phyloP scores from a whole-genome alignment of 164 flowering plant genomes.

The Dillenia suffruticosa region DNA sequence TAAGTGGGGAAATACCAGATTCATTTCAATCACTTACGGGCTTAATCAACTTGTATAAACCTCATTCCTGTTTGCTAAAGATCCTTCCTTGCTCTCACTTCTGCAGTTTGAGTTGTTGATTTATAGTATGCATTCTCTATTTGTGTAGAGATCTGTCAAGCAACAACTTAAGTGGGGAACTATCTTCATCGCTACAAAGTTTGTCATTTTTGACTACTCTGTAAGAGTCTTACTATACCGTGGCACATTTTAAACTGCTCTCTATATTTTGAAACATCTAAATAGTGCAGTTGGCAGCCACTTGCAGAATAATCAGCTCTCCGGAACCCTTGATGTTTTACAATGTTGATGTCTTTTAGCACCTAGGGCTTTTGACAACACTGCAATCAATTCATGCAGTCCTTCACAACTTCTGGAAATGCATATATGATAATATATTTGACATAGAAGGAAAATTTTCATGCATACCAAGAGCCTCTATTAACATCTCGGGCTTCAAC shows the following conservation, averaged over 20 bases:
- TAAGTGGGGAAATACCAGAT: conserved; percentile 77
- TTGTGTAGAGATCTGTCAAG: conserved; percentile 70
- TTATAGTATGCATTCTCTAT: not conserved
- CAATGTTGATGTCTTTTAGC: too few relatives aligned
- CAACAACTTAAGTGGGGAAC: conserved; percentile 74
- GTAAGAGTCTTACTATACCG: conserved; percentile 37
- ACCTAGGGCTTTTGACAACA: too few relatives aligned
- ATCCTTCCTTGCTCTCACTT: conserved; percentile 2
- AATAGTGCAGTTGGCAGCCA: conserved; percentile 41
- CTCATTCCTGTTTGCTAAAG: not conserved
- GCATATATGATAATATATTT: too few relatives aligned
- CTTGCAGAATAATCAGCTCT: conserved; percentile 78
- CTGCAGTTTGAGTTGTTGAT: conserved; percentile 7
- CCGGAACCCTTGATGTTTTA: conserved; percentile 38
- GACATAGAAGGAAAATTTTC: too few relatives aligned
- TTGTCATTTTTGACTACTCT: conserved; percentile 55
- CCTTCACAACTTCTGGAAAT: too few relatives aligned
- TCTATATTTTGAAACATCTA: too few relatives aligned
- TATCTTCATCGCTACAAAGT: conserved; percentile 57
- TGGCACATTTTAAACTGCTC: not conserved
- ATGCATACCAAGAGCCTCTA: conserved; percentile 87
- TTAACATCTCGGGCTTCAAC: conserved; percentile 75
- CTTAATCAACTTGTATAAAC: conserved; percentile 65
- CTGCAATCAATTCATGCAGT: too few relatives aligned
- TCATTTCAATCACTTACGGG: conserved; percentile 44